Base-by-base conservation (phyloP, 352 stramenopile species). In the Phytophthora capsici region DNA sequence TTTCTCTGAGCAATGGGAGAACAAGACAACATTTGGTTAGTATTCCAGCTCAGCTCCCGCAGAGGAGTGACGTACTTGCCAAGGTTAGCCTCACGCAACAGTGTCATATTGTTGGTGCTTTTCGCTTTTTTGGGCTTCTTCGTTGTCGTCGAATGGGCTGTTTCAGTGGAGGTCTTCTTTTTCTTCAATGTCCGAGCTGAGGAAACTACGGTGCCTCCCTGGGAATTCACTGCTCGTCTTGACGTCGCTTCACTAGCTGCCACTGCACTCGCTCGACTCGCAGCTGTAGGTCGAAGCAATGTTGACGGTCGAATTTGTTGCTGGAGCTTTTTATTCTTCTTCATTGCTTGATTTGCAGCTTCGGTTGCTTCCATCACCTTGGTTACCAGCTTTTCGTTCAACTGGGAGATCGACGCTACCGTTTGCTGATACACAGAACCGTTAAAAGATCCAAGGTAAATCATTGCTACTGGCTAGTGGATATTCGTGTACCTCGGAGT, bases 331-430 rank as follows among this genome's bases (percentile, higher is more conserved):
- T 82, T 86, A 41, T 59, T 79, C 36, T 84, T 82, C 66, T 90
- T 89, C 7, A 68, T 78, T 3, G 71, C 71, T 57, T 85, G 65
- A 41, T 85, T 90, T 5, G 68, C 72, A 44, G 75, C 61, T 43
- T 88, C 79, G 2, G 75, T 89, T 17, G 76, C 72, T 51, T 90
- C 80, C 77, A 82, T 86, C 0, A 91, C 69, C 37, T 88, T 87
- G 3, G 61, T 58, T 2, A 91, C 79, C 14, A 93, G 59, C 38
- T 90, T 90, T 30, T 93, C 82, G 32, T 93, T 90, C 16, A 90
- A 58, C 47, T 91, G 81, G 2, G 83, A 86, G 17, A 93, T 75
- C 6, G 78, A 81, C 12, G 71, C 73, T 26, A 90, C 68, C 1
- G 80, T 90, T 82, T 91, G 76, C 84, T 90, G 52, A 13, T 6